Base-by-base conservation (phyloP, 768 basidiomycete genomes). In the Serendipita sp. region DNA sequence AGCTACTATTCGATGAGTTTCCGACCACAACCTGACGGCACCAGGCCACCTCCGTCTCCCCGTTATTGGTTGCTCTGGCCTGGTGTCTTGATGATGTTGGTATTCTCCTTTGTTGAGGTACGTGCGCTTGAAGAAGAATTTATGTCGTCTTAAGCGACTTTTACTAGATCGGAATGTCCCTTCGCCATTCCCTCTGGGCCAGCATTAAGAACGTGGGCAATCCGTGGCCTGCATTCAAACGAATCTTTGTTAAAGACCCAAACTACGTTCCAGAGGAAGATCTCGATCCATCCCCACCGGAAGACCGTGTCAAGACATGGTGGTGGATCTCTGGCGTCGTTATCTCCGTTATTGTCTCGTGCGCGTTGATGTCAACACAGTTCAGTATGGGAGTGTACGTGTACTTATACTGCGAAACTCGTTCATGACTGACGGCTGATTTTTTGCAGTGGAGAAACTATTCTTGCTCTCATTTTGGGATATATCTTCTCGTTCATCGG, bases 401-500 rank as follows among this genome's bases (percentile, higher is more conserved):
- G 15, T 58, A 8, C 23, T 23, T 23, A 23, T 23, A 23, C 23
- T 23, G 1, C 23, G 23, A 23, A 23, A 23, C 41, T 64, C 30
- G 52, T 32, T 58, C 16, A 58, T 58, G 23, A 41, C 63, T 44
- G 23, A 23, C 23, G 23, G 23, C 23, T 23, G 23, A 23, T 23
- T 28, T 18, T 44, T 23, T 56, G 51, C 52, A 66, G 63, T 52
- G 82, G 82, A 35, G 80, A 81, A 63, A 79, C 78, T 34, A 73
- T 84, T 70, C 78, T 84, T 51, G 73, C 83, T 7, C 78, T 85
- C 54, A 28, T 85, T 65, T 77, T 84, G 46, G 80, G 81, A 36
- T 85, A 84, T 75, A 51, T 84, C 46, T 86, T 85, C 74, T 83
- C 83, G 35, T 85, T 86, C 74, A 81, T 85, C 68, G 84, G 80